phyloP scores from a whole-genome alignment of 306 rosid species.

The Abrus precatorius region DNA sequence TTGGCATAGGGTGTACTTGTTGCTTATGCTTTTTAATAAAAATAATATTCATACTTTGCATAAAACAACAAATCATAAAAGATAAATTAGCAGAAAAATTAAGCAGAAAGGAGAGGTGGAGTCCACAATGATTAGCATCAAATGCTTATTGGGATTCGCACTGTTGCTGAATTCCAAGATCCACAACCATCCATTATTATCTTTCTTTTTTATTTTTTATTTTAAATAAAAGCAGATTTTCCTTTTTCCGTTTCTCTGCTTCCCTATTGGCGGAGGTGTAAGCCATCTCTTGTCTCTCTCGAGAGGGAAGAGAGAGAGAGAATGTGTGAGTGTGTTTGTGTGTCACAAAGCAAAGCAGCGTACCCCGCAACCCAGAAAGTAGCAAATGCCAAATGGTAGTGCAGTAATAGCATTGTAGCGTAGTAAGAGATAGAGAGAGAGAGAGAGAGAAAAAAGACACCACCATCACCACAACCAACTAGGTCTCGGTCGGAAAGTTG shows the following conservation, averaged over 20 bases:
- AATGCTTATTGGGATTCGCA: slow-evolving; percentile 99
- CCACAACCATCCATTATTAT: slow-evolving; percentile 67
- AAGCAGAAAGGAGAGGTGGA: slow-evolving; percentile 72
- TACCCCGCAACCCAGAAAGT: slow-evolving; percentile 50
- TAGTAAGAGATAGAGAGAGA: slow-evolving; percentile 37
- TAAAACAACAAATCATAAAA: slow-evolving; percentile 1
- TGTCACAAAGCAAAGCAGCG: slow-evolving; percentile 44
- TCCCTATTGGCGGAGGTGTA: slow-evolving; percentile 65
- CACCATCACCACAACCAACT: slow-evolving; percentile 60
- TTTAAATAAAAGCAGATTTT: slow-evolving; percentile 16
- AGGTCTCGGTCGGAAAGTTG: slow-evolving; percentile 83
- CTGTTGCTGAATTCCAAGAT: slow-evolving; percentile 95
- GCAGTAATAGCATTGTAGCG: slow-evolving; percentile 43
- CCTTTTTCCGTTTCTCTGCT: slow-evolving; percentile 39
- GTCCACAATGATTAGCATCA: slow-evolving; percentile 99
- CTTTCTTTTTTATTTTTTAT: background rate
- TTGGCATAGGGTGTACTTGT: slow-evolving; percentile 39
- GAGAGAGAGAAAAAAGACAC: slow-evolving; percentile 25
- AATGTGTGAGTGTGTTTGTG: slow-evolving; percentile 22
- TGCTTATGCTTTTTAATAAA: slow-evolving; percentile 38
- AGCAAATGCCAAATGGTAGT: slow-evolving; percentile 53
- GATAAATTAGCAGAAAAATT: background rate
- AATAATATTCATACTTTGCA: slow-evolving; percentile 37
- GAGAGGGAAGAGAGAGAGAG: slow-evolving; percentile 7
- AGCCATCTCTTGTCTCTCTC: slow-evolving; percentile 65